Conservation (phyloP, 495 filamentous ascomycete genomes). For the Neurospora sp. region DNA sequence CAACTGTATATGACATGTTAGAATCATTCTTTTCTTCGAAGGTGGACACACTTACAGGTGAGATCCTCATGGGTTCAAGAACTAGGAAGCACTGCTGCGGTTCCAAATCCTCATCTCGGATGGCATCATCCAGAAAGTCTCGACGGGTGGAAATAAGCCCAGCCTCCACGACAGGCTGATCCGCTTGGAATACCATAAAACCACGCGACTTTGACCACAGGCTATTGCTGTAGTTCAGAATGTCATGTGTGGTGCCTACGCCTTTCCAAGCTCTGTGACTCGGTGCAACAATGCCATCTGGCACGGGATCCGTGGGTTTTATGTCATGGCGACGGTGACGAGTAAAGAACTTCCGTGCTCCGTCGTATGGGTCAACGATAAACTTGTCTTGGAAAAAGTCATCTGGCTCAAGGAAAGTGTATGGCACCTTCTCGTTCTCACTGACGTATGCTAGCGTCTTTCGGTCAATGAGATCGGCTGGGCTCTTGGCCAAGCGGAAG, state of each 20-base stretch:
- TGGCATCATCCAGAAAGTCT: conserved; percentile 63
- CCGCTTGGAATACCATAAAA: conserved; percentile 32
- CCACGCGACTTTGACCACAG: conserved; percentile 26
- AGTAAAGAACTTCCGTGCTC: conserved; percentile 52
- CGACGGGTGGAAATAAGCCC: conserved; percentile 63
- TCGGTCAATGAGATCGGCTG: conserved; percentile 55
- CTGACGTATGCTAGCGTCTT: conserved; percentile 42
- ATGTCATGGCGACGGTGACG: conserved; percentile 31
- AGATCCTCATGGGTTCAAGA: conserved; percentile 53
- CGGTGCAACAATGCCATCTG: conserved; percentile 22
- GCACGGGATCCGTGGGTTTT: conserved; percentile 32
- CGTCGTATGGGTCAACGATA: conserved; percentile 65
- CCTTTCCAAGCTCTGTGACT: conserved; percentile 14
- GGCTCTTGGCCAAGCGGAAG: conserved; percentile 11
- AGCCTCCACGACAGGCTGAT: conserved; percentile 72
- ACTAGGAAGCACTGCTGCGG: conserved; percentile 36
- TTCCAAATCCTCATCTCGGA: conserved; percentile 22
- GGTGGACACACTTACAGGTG: conserved; percentile 46
- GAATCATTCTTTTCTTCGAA: not conserved
- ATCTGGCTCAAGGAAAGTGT: conserved; percentile 40
- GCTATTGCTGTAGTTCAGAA: conserved; percentile 36
- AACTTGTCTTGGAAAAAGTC: conserved; percentile 53
- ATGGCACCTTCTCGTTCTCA: conserved; percentile 38
- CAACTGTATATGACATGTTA: conserved; percentile 40
- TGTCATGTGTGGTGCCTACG: conserved; percentile 17